Conservation (phyloP, 2,329 filamentous ascomycete species). For the Ustilaginoidea virens region DNA sequence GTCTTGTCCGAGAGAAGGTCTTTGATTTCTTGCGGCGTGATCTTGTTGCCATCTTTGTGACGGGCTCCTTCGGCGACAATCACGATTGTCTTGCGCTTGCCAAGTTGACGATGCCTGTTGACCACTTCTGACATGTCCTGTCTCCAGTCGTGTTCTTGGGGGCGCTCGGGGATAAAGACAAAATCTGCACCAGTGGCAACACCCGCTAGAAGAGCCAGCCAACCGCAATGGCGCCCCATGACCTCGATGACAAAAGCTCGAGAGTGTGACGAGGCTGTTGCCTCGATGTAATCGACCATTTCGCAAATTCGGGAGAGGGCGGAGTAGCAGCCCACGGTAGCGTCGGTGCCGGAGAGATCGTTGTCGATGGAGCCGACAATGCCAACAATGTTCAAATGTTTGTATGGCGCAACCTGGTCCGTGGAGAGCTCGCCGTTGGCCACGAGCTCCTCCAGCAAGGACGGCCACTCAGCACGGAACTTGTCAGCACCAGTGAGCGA, state of each 20-base stretch:
- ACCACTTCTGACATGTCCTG: slow-evolving; percentile 75
- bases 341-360: slow-evolving; percentile 91
- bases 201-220: slow-evolving; percentile 91
- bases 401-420: slow-evolving; percentile 61
- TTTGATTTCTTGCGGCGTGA: slow-evolving; percentile 68
- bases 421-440: slow-evolving; percentile 51
- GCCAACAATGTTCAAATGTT: slow-evolving; percentile 87
- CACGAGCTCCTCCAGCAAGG: slow-evolving; percentile 74
- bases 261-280: slow-evolving; percentile 86
- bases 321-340: slow-evolving; percentile 93
- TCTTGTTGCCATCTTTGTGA: slow-evolving; percentile 70
- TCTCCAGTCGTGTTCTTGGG: slow-evolving; percentile 74
- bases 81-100: slow-evolving; percentile 95
- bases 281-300: slow-evolving; percentile 92
- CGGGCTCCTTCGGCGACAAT: slow-evolving; percentile 93
- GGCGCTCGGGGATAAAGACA: slow-evolving; percentile 92
- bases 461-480: slow-evolving; percentile 86
- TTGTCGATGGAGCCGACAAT: slow-evolving; percentile 97
- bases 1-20: slow-evolving; percentile 67
- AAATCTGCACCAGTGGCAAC: slow-evolving; percentile 93
- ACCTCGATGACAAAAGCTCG: slow-evolving; percentile 95
- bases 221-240: slow-evolving; percentile 96
- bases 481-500: slow-evolving; percentile 90
- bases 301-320: slow-evolving; percentile 87
- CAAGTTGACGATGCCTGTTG: slow-evolving; percentile 65